phyloP scores from a whole-genome alignment of 2,329 filamentous ascomycete genomes.

The Xylaria sp. region DNA sequence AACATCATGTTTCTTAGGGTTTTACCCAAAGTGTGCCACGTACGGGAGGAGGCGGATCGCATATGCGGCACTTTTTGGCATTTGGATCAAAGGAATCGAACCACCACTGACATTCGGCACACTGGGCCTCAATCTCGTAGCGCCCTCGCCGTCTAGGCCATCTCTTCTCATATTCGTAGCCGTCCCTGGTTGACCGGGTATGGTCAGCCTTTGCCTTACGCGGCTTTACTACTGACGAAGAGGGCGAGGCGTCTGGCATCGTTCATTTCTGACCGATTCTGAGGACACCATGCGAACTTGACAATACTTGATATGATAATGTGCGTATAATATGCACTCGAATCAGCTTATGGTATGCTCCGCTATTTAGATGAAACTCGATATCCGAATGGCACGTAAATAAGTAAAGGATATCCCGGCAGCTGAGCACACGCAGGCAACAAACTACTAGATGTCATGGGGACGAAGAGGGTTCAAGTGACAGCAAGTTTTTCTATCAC shows the following conservation, averaged over 20 bases:
- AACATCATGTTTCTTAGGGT: not conserved
- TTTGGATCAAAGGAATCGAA: conserved; percentile 10
- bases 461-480: not conserved
- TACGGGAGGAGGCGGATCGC: not conserved
- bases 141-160: not conserved
- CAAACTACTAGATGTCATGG: not conserved
- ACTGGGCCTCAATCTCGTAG: conserved; percentile 5
- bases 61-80: not conserved
- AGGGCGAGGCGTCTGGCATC: not conserved
- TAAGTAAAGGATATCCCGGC: not conserved
- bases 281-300: not conserved
- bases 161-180: not conserved
- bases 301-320: not conserved
- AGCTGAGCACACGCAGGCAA: not conserved
- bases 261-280: not conserved
- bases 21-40: not conserved
- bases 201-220: not conserved
- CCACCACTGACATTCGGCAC: not conserved
- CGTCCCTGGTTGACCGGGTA: not conserved
- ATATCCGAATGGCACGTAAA: not conserved
- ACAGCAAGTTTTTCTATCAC: not conserved
- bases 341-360: not conserved
- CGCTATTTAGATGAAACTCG: not conserved
- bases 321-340: not conserved
- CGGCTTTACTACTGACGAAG: not conserved